These are phyloP conservation scores for Solanum virginianum DNA, from an alignment of 257 asterid genomes.

Conservation along the genomic window DNA sequence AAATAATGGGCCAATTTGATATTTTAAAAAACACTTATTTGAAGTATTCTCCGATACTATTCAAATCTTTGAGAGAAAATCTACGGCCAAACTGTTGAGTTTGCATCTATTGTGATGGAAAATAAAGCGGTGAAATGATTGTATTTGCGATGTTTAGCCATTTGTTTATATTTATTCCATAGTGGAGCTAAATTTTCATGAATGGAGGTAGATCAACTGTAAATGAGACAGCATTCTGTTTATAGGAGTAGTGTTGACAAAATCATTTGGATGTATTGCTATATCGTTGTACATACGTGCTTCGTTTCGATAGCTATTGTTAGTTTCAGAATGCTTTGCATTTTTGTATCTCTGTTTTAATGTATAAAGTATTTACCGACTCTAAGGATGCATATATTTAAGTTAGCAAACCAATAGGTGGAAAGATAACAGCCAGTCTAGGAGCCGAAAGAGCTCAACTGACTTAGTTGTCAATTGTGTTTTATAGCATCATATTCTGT, in stretches of 20 bases:
- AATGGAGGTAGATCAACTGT: neutral
- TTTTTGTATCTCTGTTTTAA: neutral
- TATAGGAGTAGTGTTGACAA: neutral
- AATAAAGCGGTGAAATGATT: neutral
- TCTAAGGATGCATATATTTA: neutral
- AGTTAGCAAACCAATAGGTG: too few species aligned
- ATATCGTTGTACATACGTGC: neutral
- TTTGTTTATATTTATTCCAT: neutral
- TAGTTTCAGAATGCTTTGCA: neutral
- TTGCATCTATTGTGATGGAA: neutral
- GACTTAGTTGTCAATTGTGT: neutral
- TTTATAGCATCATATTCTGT: neutral
- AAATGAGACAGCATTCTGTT: neutral
- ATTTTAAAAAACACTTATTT: too few species aligned
- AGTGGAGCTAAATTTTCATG: neutral
- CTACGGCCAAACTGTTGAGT: neutral
- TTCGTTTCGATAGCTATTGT: neutral
- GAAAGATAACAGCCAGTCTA: neutral
- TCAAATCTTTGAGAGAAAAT: neutral
- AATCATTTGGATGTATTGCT: neutral
- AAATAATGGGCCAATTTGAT: neutral
- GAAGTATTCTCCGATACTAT: neutral
- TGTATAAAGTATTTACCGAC: neutral
- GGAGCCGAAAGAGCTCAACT: neutral
- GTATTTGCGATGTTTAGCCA: neutral